phyloP scores from a whole-genome alignment of 2,329 filamentous ascomycete genomes.

The Ophidiomyces ophidiicola region DNA sequence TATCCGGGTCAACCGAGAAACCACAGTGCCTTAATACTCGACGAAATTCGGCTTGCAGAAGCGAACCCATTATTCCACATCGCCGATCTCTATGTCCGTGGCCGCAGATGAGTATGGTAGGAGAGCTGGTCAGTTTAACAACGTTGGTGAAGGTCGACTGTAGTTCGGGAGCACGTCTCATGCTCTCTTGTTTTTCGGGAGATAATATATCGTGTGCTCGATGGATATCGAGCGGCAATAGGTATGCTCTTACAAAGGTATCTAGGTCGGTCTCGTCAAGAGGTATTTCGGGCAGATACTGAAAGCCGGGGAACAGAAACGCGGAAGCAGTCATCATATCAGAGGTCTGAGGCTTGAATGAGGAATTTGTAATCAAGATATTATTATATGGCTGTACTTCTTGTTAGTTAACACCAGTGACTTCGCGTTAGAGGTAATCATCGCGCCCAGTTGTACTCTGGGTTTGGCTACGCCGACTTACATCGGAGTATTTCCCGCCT shows the following conservation, averaged over 20 bases:
- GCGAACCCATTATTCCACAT: constrained; percentile 68
- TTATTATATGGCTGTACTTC: constrained; percentile 64
- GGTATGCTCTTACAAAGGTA: constrained; percentile 34
- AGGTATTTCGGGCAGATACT: constrained; percentile 61
- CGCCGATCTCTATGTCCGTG: constrained; percentile 70
- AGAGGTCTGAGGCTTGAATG: constrained; percentile 47
- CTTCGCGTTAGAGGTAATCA: background rate
- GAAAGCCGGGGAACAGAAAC: constrained; percentile 73
- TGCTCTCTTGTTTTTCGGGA: constrained; percentile 19
- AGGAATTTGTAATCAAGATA: constrained; percentile 62
- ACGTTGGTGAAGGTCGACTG: constrained; percentile 45
- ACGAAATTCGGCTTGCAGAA: constrained; percentile 60
- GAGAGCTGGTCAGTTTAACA: constrained; percentile 47
- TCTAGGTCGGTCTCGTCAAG: constrained; percentile 44
- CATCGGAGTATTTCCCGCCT: constrained; percentile 55
- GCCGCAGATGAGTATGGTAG: constrained; percentile 66
- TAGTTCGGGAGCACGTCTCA: constrained; percentile 40
- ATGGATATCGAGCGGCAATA: constrained; percentile 29
- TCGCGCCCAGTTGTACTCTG: too few species aligned
- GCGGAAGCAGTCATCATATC: constrained; percentile 40
- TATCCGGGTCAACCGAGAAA: constrained; percentile 17
- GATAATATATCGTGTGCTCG: constrained; percentile 25
- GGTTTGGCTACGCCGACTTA: constrained; percentile 33
- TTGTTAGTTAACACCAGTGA: background rate
- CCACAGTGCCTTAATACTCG: constrained; percentile 23